Evolutionary conservation across 2,329 filamentous ascomycete species (phyloP).

Genomic region (Apiospora pterosperma): DNA sequence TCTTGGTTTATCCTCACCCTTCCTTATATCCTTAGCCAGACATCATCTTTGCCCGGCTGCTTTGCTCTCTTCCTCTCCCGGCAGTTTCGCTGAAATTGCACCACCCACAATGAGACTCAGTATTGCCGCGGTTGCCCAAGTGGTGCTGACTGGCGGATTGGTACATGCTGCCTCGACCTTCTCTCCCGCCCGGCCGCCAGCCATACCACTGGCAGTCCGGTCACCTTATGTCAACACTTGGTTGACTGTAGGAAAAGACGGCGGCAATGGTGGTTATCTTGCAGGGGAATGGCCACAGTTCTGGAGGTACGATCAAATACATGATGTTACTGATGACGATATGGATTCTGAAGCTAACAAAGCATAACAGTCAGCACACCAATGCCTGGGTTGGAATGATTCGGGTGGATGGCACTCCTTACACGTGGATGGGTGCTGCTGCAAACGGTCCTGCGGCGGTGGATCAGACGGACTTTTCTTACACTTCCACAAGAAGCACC

Average conservation of each 20-base stretch:
- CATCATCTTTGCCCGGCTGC: background rate
- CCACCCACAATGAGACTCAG: slow-evolving; percentile 21
- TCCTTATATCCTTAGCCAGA: background rate
- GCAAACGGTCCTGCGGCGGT: slow-evolving; percentile 42
- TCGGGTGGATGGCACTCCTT: slow-evolving; percentile 60
- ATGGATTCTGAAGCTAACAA: slow-evolving; percentile 11
- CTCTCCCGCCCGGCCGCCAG: slow-evolving; percentile 61
- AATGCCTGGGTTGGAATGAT: slow-evolving; percentile 68
- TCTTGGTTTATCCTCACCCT: background rate
- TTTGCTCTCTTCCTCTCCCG: background rate
- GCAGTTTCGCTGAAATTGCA: background rate
- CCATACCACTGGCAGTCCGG: slow-evolving; percentile 69
- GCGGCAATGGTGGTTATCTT: slow-evolving; percentile 62
- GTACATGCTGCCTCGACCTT: slow-evolving; percentile 49
- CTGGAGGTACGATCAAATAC: slow-evolving; percentile 49
- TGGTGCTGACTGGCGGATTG: slow-evolving; percentile 24
- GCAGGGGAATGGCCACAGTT: slow-evolving; percentile 67
- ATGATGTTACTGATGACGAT: background rate
- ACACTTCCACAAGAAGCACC: slow-evolving; percentile 69
- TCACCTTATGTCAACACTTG: slow-evolving; percentile 73
- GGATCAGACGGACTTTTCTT: slow-evolving; percentile 61
- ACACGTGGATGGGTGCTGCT: slow-evolving; percentile 66
- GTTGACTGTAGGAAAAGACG: slow-evolving; percentile 59
- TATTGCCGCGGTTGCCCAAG: slow-evolving; percentile 18
- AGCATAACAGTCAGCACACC: slow-evolving; percentile 42